phyloP scores from a whole-genome alignment of 768 basidiomycete genomes.

The Leccinum subgranulosum region DNA sequence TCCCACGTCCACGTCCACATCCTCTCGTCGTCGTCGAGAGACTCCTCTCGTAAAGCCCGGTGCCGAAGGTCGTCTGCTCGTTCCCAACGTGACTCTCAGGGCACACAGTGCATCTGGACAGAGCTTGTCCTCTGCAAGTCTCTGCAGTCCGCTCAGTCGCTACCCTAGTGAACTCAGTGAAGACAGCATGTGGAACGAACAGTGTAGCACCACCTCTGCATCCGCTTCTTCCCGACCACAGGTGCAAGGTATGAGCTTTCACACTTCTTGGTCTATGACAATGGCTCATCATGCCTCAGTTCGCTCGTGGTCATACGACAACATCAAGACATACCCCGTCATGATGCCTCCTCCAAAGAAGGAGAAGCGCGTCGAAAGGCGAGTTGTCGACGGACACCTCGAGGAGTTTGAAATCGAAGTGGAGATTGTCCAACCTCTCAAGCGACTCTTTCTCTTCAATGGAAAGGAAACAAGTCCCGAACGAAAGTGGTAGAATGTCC shows the following conservation, averaged over 20 bases:
- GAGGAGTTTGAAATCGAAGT: constrained; percentile 52
- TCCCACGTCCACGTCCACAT: constrained; percentile 32
- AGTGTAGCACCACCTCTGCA: constrained; percentile 18
- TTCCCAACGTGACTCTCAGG: constrained; percentile 41
- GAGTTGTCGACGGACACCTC: constrained; percentile 49
- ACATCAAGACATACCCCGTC: constrained; percentile 63
- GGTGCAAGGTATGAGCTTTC: constrained; percentile 48
- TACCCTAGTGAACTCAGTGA: constrained; percentile 40
- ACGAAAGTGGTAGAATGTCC: constrained; percentile 25
- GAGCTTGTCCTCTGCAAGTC: constrained; percentile 24
- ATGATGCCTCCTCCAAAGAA: constrained; percentile 49
- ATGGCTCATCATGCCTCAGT: constrained; percentile 34
- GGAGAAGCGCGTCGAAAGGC: constrained; percentile 48
- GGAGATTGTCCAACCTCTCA: constrained; percentile 51
- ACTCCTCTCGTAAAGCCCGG: constrained; percentile 54
- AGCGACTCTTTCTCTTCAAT: constrained; percentile 70
- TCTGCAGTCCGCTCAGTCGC: constrained; percentile 39
- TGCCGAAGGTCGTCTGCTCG: constrained; percentile 63
- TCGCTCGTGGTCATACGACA: constrained; percentile 77
- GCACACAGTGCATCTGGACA: constrained; percentile 35
- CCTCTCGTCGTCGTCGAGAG: constrained; percentile 42
- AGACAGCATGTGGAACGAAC: constrained; percentile 30
- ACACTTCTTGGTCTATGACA: background rate
- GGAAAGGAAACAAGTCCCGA: constrained; percentile 36
- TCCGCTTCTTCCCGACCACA: constrained; percentile 37